Conservation (phyloP, 2,329 filamentous ascomycete species). For the Passalora sequoiae region DNA sequence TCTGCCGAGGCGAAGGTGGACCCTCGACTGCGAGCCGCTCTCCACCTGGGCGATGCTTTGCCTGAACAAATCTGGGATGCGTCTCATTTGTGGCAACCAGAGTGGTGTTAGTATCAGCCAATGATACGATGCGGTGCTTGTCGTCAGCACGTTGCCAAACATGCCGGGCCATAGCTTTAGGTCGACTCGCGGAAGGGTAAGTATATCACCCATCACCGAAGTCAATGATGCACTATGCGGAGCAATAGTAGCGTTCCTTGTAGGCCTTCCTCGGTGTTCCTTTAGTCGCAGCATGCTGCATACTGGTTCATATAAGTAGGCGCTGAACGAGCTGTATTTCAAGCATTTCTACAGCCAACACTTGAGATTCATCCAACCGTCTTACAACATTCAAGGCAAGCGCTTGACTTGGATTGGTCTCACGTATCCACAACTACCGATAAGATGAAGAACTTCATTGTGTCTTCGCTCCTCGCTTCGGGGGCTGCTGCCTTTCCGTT, state of each 20-base stretch:
- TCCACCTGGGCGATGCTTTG: too few species aligned
- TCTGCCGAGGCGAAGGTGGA: too few species aligned
- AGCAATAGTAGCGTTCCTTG: not conserved
- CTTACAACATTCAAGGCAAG: not conserved
- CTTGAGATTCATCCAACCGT: not conserved
- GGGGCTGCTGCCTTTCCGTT: constrained; percentile 37
- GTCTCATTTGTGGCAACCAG: too few species aligned
- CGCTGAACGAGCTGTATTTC: not conserved
- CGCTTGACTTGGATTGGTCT: not conserved
- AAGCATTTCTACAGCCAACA: not conserved
- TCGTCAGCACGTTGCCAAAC: too few species aligned
- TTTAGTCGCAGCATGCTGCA: not conserved
- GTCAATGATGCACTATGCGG: constrained; percentile 4
- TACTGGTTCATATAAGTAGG: not conserved
- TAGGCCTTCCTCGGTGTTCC: constrained; percentile 3
- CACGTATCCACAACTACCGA: too few species aligned
- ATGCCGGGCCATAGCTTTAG: too few species aligned
- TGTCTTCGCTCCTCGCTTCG: constrained; percentile 24
- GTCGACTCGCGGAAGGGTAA: constrained; percentile 2
- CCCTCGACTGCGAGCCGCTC: too few species aligned
- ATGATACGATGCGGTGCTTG: too few species aligned
- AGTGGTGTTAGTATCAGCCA: too few species aligned
- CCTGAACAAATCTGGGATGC: too few species aligned
- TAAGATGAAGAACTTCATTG: constrained; percentile 26
- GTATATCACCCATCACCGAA: not conserved